Percentiles rank a stretch among this genome's conserved stretches.
Conservation (phyloP, 352 stramenopile genomes). For the Globisporangium irregulare region DNA sequence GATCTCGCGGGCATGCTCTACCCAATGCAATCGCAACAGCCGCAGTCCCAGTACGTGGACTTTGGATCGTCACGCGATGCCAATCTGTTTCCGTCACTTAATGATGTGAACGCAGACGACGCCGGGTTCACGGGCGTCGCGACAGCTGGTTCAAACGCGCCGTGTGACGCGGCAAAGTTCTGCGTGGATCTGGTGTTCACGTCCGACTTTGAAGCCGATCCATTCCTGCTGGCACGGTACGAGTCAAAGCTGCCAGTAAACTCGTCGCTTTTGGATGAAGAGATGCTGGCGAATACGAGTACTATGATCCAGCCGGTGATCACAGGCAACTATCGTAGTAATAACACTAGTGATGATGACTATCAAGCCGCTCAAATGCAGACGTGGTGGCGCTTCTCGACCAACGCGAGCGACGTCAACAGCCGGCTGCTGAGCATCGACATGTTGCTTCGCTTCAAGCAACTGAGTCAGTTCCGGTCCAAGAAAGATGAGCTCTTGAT, state of each 20-base stretch:
- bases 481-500: constrained; percentile 28
- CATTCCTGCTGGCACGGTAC: constrained; percentile 29
- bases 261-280: constrained; percentile 21
- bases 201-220: constrained; percentile 29
- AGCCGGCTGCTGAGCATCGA: constrained; percentile 15
- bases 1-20: constrained; percentile 32
- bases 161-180: constrained; percentile 14
- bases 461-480: constrained; percentile 28
- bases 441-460: constrained; percentile 29
- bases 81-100: constrained; percentile 9
- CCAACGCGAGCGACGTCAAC: not conserved
- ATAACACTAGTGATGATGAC: not conserved
- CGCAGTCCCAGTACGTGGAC: constrained; percentile 10
- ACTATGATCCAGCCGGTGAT: constrained; percentile 1
- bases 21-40: constrained; percentile 9
- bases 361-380: not conserved
- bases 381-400: constrained; percentile 28
- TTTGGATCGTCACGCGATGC: constrained; percentile 18
- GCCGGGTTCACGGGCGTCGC: not conserved
- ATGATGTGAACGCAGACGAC: not conserved
- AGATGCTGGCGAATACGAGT: constrained; percentile 6
- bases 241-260: constrained; percentile 15
- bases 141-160: not conserved
- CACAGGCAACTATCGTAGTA: not conserved
- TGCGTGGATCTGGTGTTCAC: constrained; percentile 29